Evolutionary conservation across 2,329 filamentous ascomycete genomes (phyloP).

Genomic region (Monosporascus sp.): DNA sequence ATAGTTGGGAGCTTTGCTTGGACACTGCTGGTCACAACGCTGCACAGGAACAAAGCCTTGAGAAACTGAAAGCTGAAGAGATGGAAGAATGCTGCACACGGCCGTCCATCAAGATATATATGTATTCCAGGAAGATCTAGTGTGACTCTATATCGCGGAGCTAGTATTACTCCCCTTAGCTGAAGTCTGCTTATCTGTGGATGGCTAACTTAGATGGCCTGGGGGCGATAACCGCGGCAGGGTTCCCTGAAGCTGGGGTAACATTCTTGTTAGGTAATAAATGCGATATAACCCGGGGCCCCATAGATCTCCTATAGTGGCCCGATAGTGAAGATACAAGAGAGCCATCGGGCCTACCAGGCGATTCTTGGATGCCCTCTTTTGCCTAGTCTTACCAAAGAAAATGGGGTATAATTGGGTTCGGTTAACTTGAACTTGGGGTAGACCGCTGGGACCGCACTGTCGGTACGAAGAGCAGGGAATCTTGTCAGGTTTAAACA

Average conservation of each 20-base stretch:
- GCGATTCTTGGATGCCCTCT: no score
- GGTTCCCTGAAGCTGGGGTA: background rate
- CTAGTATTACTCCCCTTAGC: slow-evolving; percentile 5
- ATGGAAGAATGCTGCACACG: background rate
- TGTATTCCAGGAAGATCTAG: slow-evolving; percentile 1
- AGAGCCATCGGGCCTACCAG: background rate
- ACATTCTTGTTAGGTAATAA: background rate
- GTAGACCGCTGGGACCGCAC: background rate
- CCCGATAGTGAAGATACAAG: background rate
- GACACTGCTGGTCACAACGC: no score
- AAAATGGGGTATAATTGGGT: background rate
- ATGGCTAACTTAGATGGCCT: background rate
- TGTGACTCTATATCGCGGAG: slow-evolving; percentile 4
- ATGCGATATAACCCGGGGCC: slow-evolving; percentile 7
- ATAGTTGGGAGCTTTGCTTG: slow-evolving; percentile 3
- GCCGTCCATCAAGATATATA: slow-evolving; percentile 6
- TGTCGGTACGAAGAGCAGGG: background rate
- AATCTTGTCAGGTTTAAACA: slow-evolving; percentile 1
- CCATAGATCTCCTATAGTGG: background rate
- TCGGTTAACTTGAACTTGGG: background rate
- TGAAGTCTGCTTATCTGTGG: slow-evolving; percentile 9
- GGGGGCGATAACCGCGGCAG: background rate
- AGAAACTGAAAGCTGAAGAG: no score
- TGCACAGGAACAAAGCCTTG: no score
- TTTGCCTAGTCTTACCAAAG: background rate